Evolutionary conservation across 257 asterid species (phyloP).

Genomic region (Forsythia viridissima): DNA sequence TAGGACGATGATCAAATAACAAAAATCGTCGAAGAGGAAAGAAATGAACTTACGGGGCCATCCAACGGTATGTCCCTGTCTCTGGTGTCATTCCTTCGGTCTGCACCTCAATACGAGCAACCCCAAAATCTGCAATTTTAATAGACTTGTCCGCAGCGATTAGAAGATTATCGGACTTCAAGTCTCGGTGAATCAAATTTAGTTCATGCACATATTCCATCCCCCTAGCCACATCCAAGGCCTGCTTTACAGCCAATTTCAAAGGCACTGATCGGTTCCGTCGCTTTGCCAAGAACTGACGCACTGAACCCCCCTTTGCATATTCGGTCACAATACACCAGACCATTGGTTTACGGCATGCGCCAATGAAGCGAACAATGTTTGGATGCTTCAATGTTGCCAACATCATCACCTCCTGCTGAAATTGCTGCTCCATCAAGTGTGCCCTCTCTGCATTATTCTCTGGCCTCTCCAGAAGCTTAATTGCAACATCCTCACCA

Average conservation of each 20-base stretch:
- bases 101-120: conserved; percentile 42
- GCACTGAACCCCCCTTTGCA: conserved; percentile 41
- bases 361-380: conserved; percentile 65
- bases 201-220: conserved; percentile 38
- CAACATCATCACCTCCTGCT: conserved; percentile 75
- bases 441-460: conserved; percentile 56
- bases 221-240: conserved; percentile 39
- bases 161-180: conserved; percentile 39
- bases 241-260: conserved; percentile 37
- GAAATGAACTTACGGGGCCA: conserved; percentile 64
- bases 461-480: conserved; percentile 68
- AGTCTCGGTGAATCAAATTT: conserved; percentile 35
- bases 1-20: neutral
- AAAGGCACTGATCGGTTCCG: conserved; percentile 33
- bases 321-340: conserved; percentile 40
- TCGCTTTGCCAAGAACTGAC: conserved; percentile 33
- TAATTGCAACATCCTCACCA: conserved; percentile 65
- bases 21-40: neutral
- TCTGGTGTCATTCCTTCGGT: conserved; percentile 43
- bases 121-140: conserved; percentile 39
- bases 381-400: conserved; percentile 59
- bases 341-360: conserved; percentile 67
- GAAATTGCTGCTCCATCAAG: conserved; percentile 68
- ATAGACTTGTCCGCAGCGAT: conserved; percentile 34
- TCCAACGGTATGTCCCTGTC: conserved; percentile 70